A percentile compares a stretch with the other conserved stretches of the same genome.
These are phyloP conservation scores for Eucalyptus paniculata DNA, from an alignment of 345 rosid genomes.

Conservation along the genomic window DNA sequence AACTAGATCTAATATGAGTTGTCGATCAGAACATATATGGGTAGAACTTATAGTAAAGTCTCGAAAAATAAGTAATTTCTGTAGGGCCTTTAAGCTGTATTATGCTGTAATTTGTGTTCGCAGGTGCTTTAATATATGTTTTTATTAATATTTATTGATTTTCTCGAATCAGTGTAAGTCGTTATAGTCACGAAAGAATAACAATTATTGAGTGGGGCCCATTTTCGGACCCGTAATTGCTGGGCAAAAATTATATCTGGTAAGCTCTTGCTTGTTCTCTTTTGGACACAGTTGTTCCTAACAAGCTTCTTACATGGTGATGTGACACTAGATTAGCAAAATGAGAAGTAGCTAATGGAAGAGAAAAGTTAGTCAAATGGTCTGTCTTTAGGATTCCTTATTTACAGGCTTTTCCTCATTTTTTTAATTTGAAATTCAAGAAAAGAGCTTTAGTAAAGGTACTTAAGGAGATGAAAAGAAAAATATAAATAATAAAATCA, in stretches of 20 bases:
- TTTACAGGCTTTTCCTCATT: not conserved
- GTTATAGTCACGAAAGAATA: rapidly evolving
- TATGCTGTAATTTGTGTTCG: not conserved
- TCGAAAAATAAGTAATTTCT: too few species aligned
- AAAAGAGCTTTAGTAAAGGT: not conserved
- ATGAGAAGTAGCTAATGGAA: not conserved
- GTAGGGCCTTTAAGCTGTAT: not conserved
- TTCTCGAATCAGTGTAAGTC: not conserved
- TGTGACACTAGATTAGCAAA: not conserved
- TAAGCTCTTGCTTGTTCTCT: not conserved
- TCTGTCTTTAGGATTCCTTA: not conserved
- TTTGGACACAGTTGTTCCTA: not conserved
- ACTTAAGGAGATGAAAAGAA: not conserved
- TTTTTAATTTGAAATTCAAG: not conserved
- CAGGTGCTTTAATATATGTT: not conserved
- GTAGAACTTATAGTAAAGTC: too few species aligned
- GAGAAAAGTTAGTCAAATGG: not conserved
- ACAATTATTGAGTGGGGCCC: not conserved
- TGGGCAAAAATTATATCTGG: not conserved
- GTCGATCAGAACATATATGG: too few species aligned
- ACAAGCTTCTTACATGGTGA: not conserved
- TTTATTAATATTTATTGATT: not conserved
- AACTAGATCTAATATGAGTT: too few species aligned
- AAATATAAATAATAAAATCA: not conserved
- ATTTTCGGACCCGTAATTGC: not conserved